These are phyloP conservation scores for Pisolithus microcarpus DNA, from an alignment of 768 basidiomycete genomes.

Conservation along the genomic window DNA sequence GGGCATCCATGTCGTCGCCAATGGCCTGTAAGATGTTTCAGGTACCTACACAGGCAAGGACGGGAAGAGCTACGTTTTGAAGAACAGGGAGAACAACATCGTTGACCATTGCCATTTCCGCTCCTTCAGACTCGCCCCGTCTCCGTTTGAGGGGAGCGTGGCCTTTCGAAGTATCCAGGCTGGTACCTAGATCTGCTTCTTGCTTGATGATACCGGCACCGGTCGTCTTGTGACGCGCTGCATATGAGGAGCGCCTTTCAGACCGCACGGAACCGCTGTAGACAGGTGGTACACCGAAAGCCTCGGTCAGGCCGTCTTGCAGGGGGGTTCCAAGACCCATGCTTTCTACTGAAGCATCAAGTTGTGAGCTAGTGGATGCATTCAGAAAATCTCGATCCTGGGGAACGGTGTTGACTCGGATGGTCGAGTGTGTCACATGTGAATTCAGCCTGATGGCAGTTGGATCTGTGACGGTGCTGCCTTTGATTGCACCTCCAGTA, in stretches of 20 bases:
- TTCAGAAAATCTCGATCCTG: conserved; percentile 38
- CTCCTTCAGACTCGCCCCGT: conserved; percentile 52
- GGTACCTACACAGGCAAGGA: conserved; percentile 1
- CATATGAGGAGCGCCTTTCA: conserved; percentile 68
- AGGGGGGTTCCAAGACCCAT: conserved; percentile 33
- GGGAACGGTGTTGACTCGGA: conserved; percentile 48
- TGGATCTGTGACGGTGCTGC: conserved; percentile 43
- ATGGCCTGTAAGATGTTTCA: conserved; percentile 43
- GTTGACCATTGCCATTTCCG: conserved; percentile 65
- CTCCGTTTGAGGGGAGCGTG: conserved; percentile 39
- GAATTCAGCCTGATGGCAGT: conserved; percentile 44
- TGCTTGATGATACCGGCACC: conserved; percentile 68
- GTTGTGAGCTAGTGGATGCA: conserved; percentile 29
- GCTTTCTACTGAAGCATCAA: conserved; percentile 34
- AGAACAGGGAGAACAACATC: conserved; percentile 80
- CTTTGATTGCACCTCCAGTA: conserved; percentile 53
- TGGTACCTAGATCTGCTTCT: conserved; percentile 80
- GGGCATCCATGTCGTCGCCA: conserved; percentile 79
- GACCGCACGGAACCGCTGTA: conserved; percentile 68
- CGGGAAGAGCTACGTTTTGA: conserved; percentile 46
- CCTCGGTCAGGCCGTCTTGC: conserved; percentile 21
- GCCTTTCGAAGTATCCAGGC: conserved; percentile 66
- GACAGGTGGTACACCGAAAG: conserved; percentile 63
- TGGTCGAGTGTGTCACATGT: conserved; percentile 61
- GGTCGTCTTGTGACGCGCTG: conserved; percentile 55